A percentile compares a stretch with the other conserved stretches of the same genome.
These are phyloP conservation scores for Talaromyces thailandensis DNA, from an alignment of 495 filamentous ascomycete species.

Conservation along the genomic window DNA sequence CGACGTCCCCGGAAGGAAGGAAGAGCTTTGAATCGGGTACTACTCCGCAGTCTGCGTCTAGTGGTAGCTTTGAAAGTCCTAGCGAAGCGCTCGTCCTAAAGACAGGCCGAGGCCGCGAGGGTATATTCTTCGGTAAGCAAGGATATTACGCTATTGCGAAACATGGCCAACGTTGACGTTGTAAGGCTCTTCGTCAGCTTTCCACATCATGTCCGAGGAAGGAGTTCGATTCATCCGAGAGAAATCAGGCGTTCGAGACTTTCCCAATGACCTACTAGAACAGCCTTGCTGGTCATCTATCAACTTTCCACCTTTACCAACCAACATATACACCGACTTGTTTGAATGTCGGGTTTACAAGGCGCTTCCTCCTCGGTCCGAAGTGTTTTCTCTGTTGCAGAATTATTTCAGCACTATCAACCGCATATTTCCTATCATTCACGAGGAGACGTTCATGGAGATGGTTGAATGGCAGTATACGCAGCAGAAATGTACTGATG, in stretches of 20 bases:
- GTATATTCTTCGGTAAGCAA: constrained; percentile 56
- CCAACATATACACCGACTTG: constrained; percentile 86
- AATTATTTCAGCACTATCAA: constrained; percentile 97
- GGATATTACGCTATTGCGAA: background rate
- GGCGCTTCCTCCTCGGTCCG: constrained; percentile 66
- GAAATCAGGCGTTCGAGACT: constrained; percentile 83
- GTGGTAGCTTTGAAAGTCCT: constrained; percentile 14
- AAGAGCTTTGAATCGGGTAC: background rate
- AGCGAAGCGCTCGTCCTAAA: constrained; percentile 57
- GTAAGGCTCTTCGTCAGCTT: constrained; percentile 79
- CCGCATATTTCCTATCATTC: constrained; percentile 91
- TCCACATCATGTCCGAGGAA: constrained; percentile 90
- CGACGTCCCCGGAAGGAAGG: background rate
- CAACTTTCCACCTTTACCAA: constrained; percentile 72
- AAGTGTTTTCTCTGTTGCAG: constrained; percentile 69
- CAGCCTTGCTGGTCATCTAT: constrained; percentile 67
- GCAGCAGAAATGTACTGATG: constrained; percentile 78
- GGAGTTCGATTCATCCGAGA: constrained; percentile 97
- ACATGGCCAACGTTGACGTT: constrained; percentile 13
- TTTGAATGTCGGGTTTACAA: constrained; percentile 75
- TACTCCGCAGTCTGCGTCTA: constrained; percentile 11
- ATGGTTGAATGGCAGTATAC: constrained; percentile 92
- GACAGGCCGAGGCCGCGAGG: constrained; percentile 79
- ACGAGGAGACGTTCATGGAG: constrained; percentile 92
- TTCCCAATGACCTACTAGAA: constrained; percentile 73